Base-by-base conservation (phyloP, 2,329 filamentous ascomycete species). In the Malbranchea cinnamomea region DNA sequence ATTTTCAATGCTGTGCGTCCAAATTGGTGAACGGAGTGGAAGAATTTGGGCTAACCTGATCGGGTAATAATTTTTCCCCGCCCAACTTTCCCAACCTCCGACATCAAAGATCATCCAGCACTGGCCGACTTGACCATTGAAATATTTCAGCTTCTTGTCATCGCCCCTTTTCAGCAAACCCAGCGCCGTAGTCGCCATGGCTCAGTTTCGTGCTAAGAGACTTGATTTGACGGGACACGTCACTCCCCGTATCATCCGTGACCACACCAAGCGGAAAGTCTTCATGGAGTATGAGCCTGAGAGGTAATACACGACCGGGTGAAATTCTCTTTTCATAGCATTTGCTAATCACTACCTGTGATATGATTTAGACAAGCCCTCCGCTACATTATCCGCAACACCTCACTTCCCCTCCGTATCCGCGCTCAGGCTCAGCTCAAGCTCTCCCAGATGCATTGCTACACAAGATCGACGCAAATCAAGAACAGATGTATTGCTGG, bases 191-290 rank as follows among this genome's bases (percentile, higher is more conserved):
- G 26, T 13, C 34, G 71, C 42, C 39, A 82, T 82, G 76, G 77
- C 81, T 27, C 80, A 85, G 63, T 94, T 93, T 60, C 69, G 84
- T 46, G 68, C 84, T 18, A 92, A 92, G 60, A 85, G 76, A 65
- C 74, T 94, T 44, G 84, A 95, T 46, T 62, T 95, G 43, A 76
- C 79, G 53, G 82, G 82, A 53, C 93, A 80, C 51, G 58, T 91
- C 60, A 94, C 94, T 51, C 72, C 78, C 53, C 77, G 78, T 43
- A 71, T 81, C 42, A 78, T 98, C 52, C 82, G 89, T 47, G 89
- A 98, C 58, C 83, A 95, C 62, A 85, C 84, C 32, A 98, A 95
- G 71, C 79, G 89, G 48, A 87, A 91, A 62, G 81, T 84, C 35
- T 94, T 85, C 49, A 79, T 78, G 50, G 67, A 83, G 52, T 65